A percentile compares a stretch with the other conserved stretches of the same genome.
Conservation (phyloP, 306 rosid genomes). For the Hippophae tibetana region DNA sequence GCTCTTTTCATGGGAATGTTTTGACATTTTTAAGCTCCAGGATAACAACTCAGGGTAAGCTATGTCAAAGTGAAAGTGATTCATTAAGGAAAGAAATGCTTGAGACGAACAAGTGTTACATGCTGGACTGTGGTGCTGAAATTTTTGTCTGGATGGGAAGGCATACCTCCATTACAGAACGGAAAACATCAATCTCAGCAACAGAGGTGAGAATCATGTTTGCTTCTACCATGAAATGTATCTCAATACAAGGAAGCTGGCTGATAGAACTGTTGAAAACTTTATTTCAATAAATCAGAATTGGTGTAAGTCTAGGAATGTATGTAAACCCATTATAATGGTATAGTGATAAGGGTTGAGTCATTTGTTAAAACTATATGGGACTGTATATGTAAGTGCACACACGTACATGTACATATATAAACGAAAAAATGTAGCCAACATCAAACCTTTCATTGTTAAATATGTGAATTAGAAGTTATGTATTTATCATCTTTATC, state of each 20-base stretch:
- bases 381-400: too few species aligned
- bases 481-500: neutral
- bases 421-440: neutral
- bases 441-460: neutral
- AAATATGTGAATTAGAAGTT: neutral
- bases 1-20: neutral
- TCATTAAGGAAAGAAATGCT: conserved; percentile 54
- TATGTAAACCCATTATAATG: too few species aligned
- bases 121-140: conserved; percentile 78
- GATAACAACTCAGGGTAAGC: conserved; percentile 75
- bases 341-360: too few species aligned
- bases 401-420: too few species aligned
- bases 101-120: conserved; percentile 77
- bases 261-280: too few species aligned
- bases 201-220: conserved; percentile 55
- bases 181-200: conserved; percentile 66
- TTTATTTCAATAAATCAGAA: too few species aligned
- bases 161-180: conserved; percentile 65
- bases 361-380: too few species aligned
- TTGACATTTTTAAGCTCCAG: conserved; percentile 36
- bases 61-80: conserved; percentile 41
- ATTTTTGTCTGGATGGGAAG: conserved; percentile 92
- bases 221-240: neutral
- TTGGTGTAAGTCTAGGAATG: too few species aligned
- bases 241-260: too few species aligned